Conservation (phyloP, 257 asterid genomes). For the Haberlea rhodopensis region DNA sequence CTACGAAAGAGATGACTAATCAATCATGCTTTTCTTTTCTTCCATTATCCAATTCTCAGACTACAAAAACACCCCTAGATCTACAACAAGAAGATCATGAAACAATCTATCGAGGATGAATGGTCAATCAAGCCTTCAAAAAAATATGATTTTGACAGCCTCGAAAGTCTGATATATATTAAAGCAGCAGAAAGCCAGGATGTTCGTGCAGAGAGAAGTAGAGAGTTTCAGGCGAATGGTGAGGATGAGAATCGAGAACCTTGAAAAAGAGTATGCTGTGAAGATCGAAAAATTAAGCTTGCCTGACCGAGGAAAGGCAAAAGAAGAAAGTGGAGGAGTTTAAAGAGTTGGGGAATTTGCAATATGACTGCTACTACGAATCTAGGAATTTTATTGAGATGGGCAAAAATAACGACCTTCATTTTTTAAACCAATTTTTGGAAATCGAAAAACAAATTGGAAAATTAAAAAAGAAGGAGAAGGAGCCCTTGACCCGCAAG, state of each 20-base stretch:
- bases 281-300: constrained; percentile 53
- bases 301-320: constrained; percentile 72
- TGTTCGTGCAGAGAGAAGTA: constrained; percentile 80
- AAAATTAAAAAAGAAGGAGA: too few relatives aligned
- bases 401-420: too few relatives aligned
- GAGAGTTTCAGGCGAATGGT: constrained; percentile 57
- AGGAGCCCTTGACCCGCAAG: too few relatives aligned
- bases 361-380: constrained; percentile 67
- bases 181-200: constrained; percentile 81
- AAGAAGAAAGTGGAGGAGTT: constrained; percentile 71
- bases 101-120: constrained; percentile 64
- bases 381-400: too few relatives aligned
- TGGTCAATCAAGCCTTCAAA: constrained; percentile 76
- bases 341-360: constrained; percentile 63
- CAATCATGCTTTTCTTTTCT: constrained; percentile 38
- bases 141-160: constrained; percentile 65
- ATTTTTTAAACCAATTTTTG: too few relatives aligned
- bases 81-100: constrained; percentile 51
- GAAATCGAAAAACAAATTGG: too few relatives aligned
- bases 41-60: constrained; percentile 37
- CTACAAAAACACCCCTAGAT: constrained; percentile 48
- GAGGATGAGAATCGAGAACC: constrained; percentile 47
- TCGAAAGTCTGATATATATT: constrained; percentile 66
- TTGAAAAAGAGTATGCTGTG: constrained; percentile 65
- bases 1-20: constrained; percentile 36